Evolutionary conservation across 176 grass and related monocot species (phyloP), one percentile per base, ranked within the genome.

Genomic region (Triticum aestivum): DNA sequence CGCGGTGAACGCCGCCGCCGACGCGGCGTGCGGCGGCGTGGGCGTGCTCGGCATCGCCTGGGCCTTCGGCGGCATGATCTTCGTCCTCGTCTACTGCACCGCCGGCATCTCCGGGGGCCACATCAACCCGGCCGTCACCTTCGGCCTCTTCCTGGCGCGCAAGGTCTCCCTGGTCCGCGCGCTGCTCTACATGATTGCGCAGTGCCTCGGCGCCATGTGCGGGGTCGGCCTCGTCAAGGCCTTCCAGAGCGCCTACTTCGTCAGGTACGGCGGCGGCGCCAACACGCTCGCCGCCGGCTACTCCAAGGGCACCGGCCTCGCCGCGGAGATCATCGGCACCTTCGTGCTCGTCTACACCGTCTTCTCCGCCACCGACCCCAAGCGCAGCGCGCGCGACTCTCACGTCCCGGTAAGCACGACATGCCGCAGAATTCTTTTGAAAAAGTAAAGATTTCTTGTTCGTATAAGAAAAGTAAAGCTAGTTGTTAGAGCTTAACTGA

Each of bases 61-160:
- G 97, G 97, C 97, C 2, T 99, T 99, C 73, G 97, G 97, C 0
- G 97, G 97, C 75, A 99, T 99, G 97, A 99, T 99, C 62, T 99
- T 99, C 86, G 89, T 99, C 32, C 97, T 99, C 30, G 97, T 99
- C 75, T 99, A 99, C 89, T 99, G 97, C 92, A 99, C 97, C 26
- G 97, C 97, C 12, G 97, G 97, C 6, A 97, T 99, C 84, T 99
- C 97, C 0, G 97, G 95, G 1, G 95, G 95, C 0, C 95, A 98
- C 89, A 98, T 98, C 74, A 98, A 98, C 91, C 95, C 95, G 29
- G 96, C 96, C 12, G 96, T 98, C 2, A 98, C 96, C 18, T 92
- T 98, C 59, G 96, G 96, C 5, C 76, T 98, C 10, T 92, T 95
- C 89, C 81, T 98, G 69, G 96, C 93, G 2, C 81, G 96, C 3